phyloP scores from a whole-genome alignment of 1,284 basidiomycete genomes.

The Malassezia globosa region DNA sequence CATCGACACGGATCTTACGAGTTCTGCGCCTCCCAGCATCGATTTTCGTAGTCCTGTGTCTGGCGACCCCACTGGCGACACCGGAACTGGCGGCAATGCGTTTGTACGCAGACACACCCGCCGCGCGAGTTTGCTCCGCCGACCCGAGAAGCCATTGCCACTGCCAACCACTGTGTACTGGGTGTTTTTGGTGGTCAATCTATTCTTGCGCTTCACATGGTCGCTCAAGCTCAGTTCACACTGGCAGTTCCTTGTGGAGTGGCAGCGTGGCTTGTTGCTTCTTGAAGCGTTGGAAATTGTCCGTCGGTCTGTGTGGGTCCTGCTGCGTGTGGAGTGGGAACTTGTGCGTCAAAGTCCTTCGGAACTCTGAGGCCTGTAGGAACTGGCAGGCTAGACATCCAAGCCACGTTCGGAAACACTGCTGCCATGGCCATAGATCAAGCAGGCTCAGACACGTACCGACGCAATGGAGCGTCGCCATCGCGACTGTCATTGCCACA shows the following conservation, averaged over 20 bases:
- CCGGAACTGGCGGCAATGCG: not conserved
- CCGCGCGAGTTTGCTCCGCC: conserved; percentile 9
- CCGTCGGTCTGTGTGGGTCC: conserved; percentile 90
- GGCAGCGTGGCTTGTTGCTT: conserved; percentile 73
- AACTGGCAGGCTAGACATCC: too few relatives aligned
- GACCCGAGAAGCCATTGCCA: conserved; percentile 59
- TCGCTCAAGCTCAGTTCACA: conserved; percentile 79
- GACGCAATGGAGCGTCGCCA: too few relatives aligned
- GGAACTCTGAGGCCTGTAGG: conserved; percentile 19
- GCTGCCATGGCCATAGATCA: too few relatives aligned
- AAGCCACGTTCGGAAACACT: too few relatives aligned
- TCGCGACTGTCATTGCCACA: too few relatives aligned
- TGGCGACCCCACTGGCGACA: not conserved
- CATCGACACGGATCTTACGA: not conserved
- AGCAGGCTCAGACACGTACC: too few relatives aligned
- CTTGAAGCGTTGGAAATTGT: conserved; percentile 82
- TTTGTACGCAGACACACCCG: too few relatives aligned
- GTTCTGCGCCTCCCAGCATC: not conserved
- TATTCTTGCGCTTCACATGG: conserved; percentile 88
- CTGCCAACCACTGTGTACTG: conserved; percentile 70
- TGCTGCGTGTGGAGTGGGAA: conserved; percentile 68
- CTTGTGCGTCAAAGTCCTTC: conserved; percentile 13
- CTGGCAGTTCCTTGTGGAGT: conserved; percentile 68
- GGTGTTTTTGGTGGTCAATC: conserved; percentile 67
- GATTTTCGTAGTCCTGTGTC: too few relatives aligned